phyloP scores from a whole-genome alignment of 768 basidiomycete species.

The Chalciporus sphaerocephalus region DNA sequence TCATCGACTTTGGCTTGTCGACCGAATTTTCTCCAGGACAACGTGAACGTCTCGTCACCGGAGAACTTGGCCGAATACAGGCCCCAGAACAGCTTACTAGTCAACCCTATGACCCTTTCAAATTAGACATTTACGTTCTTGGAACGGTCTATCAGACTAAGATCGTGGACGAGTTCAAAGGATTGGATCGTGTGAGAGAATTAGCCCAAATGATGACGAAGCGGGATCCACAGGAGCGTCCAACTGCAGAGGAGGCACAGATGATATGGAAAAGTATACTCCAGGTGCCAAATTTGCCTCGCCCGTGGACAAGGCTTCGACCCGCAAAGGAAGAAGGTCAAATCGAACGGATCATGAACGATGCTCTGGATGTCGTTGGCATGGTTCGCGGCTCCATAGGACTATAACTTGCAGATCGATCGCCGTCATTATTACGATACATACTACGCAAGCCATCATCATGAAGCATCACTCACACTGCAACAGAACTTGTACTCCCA shows the following conservation, averaged over 20 bases:
- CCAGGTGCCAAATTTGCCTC: not conserved
- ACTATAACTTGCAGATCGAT: not conserved
- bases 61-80: slow-evolving; percentile 7
- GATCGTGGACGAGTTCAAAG: slow-evolving; percentile 3
- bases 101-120: slow-evolving; percentile 26
- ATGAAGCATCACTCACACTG: not conserved
- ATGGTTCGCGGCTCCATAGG: not conserved
- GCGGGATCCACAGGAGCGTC: not conserved
- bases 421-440: not conserved
- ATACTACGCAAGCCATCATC: not conserved
- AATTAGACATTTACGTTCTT: slow-evolving; percentile 22
- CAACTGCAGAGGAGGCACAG: not conserved
- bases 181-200: not conserved
- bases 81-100: slow-evolving; percentile 18
- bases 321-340: not conserved
- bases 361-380: not conserved
- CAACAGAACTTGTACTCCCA: not conserved
- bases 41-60: not conserved
- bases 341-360: not conserved
- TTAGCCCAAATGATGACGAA: not conserved
- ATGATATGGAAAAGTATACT: not conserved
- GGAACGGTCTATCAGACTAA: slow-evolving; percentile 19
- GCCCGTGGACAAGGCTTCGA: not conserved
- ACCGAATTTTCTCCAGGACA: slow-evolving; percentile 19
- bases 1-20: slow-evolving; percentile 35